A percentile compares a stretch with the other conserved stretches of the same genome.
phyloP scores from a whole-genome alignment of 2,329 filamentous ascomycete species.

The Colletotrichum viniferum region DNA sequence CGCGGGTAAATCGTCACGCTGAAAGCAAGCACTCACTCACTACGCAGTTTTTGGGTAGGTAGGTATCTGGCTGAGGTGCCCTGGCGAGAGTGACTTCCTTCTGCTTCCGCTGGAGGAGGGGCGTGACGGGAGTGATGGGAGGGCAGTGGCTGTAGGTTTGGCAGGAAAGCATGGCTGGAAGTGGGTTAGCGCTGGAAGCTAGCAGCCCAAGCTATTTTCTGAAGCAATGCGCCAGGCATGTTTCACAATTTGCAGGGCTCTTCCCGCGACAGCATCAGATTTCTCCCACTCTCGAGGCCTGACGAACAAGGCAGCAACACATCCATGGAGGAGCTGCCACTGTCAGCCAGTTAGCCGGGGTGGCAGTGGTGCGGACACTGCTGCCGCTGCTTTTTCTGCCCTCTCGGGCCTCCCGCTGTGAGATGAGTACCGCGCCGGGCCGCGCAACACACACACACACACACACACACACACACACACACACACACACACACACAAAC shows the following conservation, averaged over 20 bases:
- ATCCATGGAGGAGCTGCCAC: too few relatives aligned
- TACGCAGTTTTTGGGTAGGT: neutral
- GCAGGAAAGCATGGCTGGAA: constrained; percentile 13
- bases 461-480: neutral
- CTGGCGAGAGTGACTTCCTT: neutral
- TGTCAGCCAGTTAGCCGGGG: neutral
- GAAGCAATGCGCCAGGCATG: constrained; percentile 55
- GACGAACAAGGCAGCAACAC: neutral
- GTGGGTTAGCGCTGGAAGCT: constrained; percentile 36
- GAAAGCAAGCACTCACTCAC: neutral
- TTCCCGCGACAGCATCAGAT: constrained; percentile 13
- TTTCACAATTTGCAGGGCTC: constrained; percentile 48
- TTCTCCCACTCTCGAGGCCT: neutral
- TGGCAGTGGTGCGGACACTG: neutral
- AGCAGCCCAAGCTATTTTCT: constrained; percentile 43
- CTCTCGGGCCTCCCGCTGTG: neutral
- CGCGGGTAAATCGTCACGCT: neutral
- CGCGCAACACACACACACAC: neutral
- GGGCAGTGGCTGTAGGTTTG: constrained; percentile 24
- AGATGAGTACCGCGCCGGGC: neutral
- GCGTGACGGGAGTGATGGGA: constrained; percentile 24
- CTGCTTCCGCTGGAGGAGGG: constrained; percentile 24
- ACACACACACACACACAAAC: neutral
- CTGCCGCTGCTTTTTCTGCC: neutral
- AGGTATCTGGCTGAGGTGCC: neutral